These are phyloP conservation scores for Podospora tetraspora DNA, from an alignment of 495 filamentous ascomycete genomes.

Conservation along the genomic window DNA sequence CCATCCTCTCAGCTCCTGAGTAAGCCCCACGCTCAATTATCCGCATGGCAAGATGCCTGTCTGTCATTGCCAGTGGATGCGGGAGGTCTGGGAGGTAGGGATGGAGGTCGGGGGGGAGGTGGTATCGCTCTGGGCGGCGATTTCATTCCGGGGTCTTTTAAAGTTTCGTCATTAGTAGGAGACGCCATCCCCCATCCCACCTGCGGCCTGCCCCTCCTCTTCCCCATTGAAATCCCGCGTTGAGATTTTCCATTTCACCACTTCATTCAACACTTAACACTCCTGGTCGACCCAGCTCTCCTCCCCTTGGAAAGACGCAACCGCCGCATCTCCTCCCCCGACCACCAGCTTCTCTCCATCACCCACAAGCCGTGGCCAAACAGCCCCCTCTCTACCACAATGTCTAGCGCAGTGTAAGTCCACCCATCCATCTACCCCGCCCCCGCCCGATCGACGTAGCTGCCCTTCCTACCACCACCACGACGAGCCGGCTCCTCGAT, in stretches of 20 bases:
- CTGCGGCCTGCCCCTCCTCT: slow-evolving; percentile 19
- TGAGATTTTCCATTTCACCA: slow-evolving; percentile 18
- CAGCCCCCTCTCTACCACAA: slow-evolving; percentile 19
- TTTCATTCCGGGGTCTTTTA: slow-evolving; percentile 17
- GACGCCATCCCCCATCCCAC: slow-evolving; percentile 4
- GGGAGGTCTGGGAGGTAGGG: neutral
- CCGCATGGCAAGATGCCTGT: slow-evolving; percentile 9
- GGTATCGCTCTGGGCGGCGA: slow-evolving; percentile 1
- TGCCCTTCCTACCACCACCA: neutral
- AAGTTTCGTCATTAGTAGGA: slow-evolving; percentile 31
- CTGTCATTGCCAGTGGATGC: slow-evolving; percentile 12
- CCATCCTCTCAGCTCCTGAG: slow-evolving; percentile 19
- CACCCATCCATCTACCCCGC: slow-evolving; percentile 27
- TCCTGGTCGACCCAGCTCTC: neutral
- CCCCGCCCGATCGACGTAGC: slow-evolving; percentile 1
- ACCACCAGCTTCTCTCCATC: slow-evolving; percentile 3
- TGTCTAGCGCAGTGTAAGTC: slow-evolving; percentile 54
- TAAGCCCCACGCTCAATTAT: slow-evolving; percentile 31
- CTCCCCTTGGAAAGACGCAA: slow-evolving; percentile 11
- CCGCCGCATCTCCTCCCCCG: slow-evolving; percentile 6
- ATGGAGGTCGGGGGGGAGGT: slow-evolving; percentile 1
- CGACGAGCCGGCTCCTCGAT: neutral
- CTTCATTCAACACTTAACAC: slow-evolving; percentile 13
- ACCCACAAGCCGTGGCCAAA: neutral
- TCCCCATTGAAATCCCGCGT: slow-evolving; percentile 22